These are phyloP conservation scores for Fusarium armeniacum DNA, from an alignment of 2,329 filamentous ascomycete genomes.

Conservation along the genomic window DNA sequence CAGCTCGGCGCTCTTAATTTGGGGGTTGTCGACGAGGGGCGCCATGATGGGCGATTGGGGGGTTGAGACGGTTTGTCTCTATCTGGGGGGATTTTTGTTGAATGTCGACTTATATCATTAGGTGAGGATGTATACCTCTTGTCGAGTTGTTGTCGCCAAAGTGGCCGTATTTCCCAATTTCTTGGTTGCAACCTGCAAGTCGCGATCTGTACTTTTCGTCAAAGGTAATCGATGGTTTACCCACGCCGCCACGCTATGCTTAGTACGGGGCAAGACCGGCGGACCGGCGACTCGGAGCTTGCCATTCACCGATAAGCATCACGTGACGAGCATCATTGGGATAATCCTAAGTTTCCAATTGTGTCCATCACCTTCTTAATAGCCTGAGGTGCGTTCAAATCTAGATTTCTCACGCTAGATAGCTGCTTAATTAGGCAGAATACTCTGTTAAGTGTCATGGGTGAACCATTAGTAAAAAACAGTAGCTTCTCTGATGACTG, in stretches of 20 bases:
- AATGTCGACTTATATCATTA: conserved; percentile 16
- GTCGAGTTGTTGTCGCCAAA: conserved; percentile 24
- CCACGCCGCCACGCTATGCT: conserved; percentile 32
- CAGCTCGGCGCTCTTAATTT: conserved; percentile 89
- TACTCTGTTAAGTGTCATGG: background rate
- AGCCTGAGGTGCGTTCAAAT: background rate
- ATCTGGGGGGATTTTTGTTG: conserved; percentile 5
- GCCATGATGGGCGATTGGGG: conserved; percentile 64
- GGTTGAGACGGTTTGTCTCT: conserved; percentile 33
- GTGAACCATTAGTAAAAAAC: background rate
- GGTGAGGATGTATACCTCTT: conserved; percentile 5
- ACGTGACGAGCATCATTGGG: conserved; percentile 24
- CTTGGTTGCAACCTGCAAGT: conserved; percentile 41
- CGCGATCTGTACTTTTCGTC: conserved; percentile 52
- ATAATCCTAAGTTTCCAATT: conserved; percentile 22
- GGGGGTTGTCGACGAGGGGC: conserved; percentile 89
- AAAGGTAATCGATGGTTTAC: conserved; percentile 38
- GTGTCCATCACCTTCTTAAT: conserved; percentile 32
- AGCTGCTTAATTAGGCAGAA: background rate
- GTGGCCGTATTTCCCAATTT: conserved; percentile 37
- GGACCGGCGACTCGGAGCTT: conserved; percentile 37
- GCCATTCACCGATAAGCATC: conserved; percentile 36
- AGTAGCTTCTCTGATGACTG: background rate
- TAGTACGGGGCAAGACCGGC: conserved; percentile 26
- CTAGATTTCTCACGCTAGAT: background rate